A percentile compares a stretch with the other conserved stretches of the same genome.
phyloP scores from a whole-genome alignment of 2,329 filamentous ascomycete species.

The Fusarium veterinarium region DNA sequence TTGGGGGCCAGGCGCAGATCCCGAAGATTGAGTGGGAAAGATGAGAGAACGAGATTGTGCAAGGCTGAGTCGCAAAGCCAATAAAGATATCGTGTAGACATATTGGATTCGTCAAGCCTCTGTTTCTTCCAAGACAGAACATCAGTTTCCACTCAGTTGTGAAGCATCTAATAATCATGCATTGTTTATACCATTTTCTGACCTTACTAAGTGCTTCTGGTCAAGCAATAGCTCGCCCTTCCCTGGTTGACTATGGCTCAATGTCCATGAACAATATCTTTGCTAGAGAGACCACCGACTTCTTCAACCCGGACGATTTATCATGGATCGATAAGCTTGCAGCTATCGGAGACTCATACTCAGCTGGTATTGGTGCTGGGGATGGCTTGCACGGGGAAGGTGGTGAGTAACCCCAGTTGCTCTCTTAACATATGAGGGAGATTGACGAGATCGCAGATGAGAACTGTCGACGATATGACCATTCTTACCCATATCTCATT shows the following conservation, averaged over 20 bases:
- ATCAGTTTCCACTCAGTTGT: no score
- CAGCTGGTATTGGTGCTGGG: slow-evolving; percentile 29
- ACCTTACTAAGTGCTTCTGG: no score
- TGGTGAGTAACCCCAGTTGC: background rate
- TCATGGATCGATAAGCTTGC: slow-evolving; percentile 5
- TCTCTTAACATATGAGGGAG: no score
- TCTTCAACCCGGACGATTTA: background rate
- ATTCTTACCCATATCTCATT: slow-evolving; percentile 13
- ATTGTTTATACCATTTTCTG: no score
- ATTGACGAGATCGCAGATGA: background rate
- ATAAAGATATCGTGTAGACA: no score
- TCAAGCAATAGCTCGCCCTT: background rate
- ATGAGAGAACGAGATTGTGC: no score
- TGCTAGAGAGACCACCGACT: accelerated
- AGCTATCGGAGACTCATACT: slow-evolving; percentile 27
- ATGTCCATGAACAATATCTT: background rate
- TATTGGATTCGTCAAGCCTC: no score
- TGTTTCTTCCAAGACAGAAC: no score
- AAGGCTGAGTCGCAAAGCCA: no score
- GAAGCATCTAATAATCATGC: no score
- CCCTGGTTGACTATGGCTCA: background rate
- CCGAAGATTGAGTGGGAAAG: no score
- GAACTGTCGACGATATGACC: slow-evolving; percentile 16
- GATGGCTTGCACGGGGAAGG: background rate
- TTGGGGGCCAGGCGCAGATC: background rate